Conservation (phyloP, 1,139 yeast species). For the Saccharomycopsis hybrid region DNA sequence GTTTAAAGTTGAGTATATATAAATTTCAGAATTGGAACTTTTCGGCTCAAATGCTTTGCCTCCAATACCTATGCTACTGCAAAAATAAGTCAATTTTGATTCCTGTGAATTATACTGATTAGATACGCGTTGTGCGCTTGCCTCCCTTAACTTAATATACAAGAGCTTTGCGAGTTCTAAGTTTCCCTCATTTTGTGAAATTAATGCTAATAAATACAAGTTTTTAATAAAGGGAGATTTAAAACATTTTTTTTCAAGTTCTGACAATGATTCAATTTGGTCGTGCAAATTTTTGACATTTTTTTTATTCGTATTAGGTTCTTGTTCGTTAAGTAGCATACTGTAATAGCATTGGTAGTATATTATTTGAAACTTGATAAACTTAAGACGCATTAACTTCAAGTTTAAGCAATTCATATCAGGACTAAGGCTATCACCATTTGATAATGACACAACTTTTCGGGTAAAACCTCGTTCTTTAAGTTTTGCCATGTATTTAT, state of each 20-base stretch:
- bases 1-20: slow-evolving; percentile 11
- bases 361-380: slow-evolving; percentile 12
- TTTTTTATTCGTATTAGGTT: background rate
- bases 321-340: slow-evolving; percentile 7
- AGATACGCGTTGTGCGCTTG: background rate
- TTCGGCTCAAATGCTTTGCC: background rate
- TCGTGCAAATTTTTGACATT: slow-evolving; percentile 2
- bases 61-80: slow-evolving; percentile 5
- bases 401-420: slow-evolving; percentile 6
- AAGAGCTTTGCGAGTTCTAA: slow-evolving; percentile 6
- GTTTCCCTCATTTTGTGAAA: slow-evolving; percentile 15
- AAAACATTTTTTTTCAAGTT: slow-evolving; percentile 8
- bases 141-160: slow-evolving; percentile 1
- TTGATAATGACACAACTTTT: background rate
- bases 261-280: slow-evolving; percentile 5
- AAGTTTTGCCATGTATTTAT: slow-evolving; percentile 6
- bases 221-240: slow-evolving; percentile 12
- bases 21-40: slow-evolving; percentile 14
- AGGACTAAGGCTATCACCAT: background rate
- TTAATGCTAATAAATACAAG: slow-evolving; percentile 12
- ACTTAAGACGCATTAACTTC: slow-evolving; percentile 12
- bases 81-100: slow-evolving; percentile 7
- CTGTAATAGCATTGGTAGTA: slow-evolving; percentile 12
- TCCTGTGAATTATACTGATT: background rate
- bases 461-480: slow-evolving; percentile 11